Evolutionary conservation across 2,329 filamentous ascomycete genomes (phyloP).

Genomic region (Penicillium sp.): DNA sequence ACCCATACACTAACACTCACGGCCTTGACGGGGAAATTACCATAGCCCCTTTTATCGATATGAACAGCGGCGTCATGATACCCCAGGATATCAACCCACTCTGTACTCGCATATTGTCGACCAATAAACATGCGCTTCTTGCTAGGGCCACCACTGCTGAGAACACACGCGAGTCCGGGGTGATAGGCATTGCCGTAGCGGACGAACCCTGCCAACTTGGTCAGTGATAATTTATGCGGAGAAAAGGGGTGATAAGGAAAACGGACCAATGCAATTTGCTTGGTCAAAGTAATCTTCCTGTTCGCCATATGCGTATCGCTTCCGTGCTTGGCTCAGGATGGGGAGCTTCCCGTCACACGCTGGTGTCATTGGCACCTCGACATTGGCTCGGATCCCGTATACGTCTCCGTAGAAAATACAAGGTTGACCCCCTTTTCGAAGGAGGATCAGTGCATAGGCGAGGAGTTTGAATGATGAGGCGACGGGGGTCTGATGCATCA

Average conservation of each 20-base stretch:
- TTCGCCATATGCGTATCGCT: conserved; percentile 64
- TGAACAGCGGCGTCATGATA: conserved; percentile 54
- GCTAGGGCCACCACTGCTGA: conserved; percentile 52
- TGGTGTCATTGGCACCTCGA: conserved; percentile 51
- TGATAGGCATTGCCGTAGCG: conserved; percentile 51
- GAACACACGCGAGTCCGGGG: conserved; percentile 55
- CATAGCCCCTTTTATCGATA: conserved; percentile 60
- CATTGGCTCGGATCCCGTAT: conserved; percentile 57
- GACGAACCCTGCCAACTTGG: conserved; percentile 44
- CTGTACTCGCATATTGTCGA: conserved; percentile 54
- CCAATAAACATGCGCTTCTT: conserved; percentile 63
- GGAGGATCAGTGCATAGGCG: conserved; percentile 69
- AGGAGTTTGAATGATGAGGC: conserved; percentile 67
- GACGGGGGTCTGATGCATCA: conserved; percentile 52
- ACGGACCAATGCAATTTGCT: conserved; percentile 58
- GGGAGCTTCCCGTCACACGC: conserved; percentile 56
- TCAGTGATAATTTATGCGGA: neutral
- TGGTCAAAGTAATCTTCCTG: conserved; percentile 65
- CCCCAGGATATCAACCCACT: conserved; percentile 62
- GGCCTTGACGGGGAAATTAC: conserved; percentile 53
- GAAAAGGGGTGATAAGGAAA: neutral
- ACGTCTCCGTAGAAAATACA: conserved; percentile 71
- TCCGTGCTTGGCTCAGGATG: conserved; percentile 60
- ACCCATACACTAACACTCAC: conserved; percentile 63
- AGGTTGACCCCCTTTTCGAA: conserved; percentile 61